These are phyloP conservation scores for Daedalea quercina DNA, from an alignment of 768 basidiomycete genomes.

Conservation along the genomic window DNA sequence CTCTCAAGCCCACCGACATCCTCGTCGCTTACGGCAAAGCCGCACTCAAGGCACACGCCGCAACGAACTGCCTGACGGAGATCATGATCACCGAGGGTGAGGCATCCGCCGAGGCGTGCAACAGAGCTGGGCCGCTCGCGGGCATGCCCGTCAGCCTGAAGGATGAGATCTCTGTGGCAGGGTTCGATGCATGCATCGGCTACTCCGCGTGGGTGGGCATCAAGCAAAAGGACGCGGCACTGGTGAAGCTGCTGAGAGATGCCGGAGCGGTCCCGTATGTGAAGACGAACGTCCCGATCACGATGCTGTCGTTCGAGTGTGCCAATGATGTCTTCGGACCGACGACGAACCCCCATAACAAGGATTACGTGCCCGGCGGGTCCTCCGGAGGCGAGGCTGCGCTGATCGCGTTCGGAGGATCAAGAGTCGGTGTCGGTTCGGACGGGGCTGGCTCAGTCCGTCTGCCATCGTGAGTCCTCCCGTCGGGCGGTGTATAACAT, in stretches of 20 bases:
- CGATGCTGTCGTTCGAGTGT: conserved; percentile 33
- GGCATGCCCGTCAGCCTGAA: conserved; percentile 47
- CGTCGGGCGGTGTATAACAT: conserved; percentile 15
- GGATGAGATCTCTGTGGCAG: conserved; percentile 38
- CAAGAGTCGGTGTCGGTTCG: conserved; percentile 40
- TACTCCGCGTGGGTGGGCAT: conserved; percentile 32
- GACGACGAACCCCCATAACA: conserved; percentile 41
- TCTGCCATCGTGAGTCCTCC: conserved; percentile 35
- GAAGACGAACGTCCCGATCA: conserved; percentile 39
- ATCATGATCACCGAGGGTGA: conserved; percentile 19
- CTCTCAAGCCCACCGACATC: conserved; percentile 15
- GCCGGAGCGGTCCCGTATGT: conserved; percentile 37
- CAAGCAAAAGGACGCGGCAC: conserved; percentile 30
- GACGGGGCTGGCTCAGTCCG: conserved; percentile 47
- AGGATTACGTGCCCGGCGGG: conserved; percentile 34
- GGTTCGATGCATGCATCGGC: conserved; percentile 44
- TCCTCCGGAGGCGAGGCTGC: conserved; percentile 48
- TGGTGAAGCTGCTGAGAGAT: conserved; percentile 32
- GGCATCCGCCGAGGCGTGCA: conserved; percentile 18
- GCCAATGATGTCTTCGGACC: conserved; percentile 39
- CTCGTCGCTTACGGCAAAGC: conserved; percentile 31
- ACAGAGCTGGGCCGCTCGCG: conserved; percentile 28
- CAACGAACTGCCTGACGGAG: conserved; percentile 45
- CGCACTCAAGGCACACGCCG: conserved; percentile 32
- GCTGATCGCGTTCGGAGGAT: conserved; percentile 39